phyloP scores from a whole-genome alignment of 805 yeast species.

The Hanseniaspora thailandica region DNA sequence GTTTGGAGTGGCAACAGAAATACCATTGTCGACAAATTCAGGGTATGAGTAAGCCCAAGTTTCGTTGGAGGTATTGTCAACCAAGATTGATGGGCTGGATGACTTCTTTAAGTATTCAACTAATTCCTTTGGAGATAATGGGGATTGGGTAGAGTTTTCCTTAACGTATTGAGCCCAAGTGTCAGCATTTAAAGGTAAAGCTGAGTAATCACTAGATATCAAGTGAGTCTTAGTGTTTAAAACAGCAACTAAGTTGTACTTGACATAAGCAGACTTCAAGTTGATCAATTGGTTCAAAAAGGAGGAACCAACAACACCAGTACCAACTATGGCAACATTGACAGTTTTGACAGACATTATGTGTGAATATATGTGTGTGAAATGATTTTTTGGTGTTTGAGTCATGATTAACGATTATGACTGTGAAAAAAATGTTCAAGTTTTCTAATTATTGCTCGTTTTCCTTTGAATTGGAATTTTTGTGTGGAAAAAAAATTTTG shows the following conservation, averaged over 20 bases:
- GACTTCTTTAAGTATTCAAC: constrained; percentile 53
- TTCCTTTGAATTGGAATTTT: neutral
- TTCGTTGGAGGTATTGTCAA: constrained; percentile 89
- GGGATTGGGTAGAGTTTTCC: constrained; percentile 34
- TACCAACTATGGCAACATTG: constrained; percentile 63
- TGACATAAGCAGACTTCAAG: constrained; percentile 45
- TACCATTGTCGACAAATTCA: constrained; percentile 56
- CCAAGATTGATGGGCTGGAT: constrained; percentile 63
- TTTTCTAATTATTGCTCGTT: neutral
- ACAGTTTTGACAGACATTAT: constrained; percentile 40
- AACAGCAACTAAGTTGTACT: constrained; percentile 66
- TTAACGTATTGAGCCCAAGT: constrained; percentile 43
- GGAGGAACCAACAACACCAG: constrained; percentile 93
- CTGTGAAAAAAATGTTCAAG: neutral
- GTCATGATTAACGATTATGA: neutral
- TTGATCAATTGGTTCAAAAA: constrained; percentile 68
- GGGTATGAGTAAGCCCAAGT: constrained; percentile 69
- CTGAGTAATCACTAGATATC: constrained; percentile 54
- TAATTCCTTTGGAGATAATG: constrained; percentile 45
- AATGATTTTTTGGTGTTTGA: neutral
- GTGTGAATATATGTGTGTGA: neutral
- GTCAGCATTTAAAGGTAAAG: constrained; percentile 44
- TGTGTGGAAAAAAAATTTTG: neutral
- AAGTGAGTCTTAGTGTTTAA: constrained; percentile 66
- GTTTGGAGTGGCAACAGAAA: constrained; percentile 95